Conservation (phyloP, 1,284 basidiomycete genomes). For the Stereum hirsutum region DNA sequence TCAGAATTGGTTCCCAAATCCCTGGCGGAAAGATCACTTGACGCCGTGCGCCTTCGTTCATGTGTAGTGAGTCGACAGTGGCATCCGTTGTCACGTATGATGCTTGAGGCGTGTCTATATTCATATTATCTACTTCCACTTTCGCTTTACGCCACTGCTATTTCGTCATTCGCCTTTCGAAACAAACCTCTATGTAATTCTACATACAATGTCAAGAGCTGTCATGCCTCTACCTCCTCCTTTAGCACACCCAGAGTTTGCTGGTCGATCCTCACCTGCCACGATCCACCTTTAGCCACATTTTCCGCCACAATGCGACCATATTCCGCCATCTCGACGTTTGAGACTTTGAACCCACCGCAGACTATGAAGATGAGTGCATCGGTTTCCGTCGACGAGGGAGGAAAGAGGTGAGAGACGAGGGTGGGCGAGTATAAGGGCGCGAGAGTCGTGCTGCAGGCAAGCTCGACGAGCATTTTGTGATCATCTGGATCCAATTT, state of each 20-base stretch:
- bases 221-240: background rate
- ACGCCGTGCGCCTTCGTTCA: too few relatives aligned
- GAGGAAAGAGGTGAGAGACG: constrained; percentile 41
- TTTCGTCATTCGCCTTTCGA: background rate
- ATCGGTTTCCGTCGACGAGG: constrained; percentile 12
- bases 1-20: too few relatives aligned
- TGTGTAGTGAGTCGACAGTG: too few relatives aligned
- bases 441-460: constrained; percentile 58
- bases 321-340: constrained; percentile 42
- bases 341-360: constrained; percentile 61
- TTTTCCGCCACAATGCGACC: constrained; percentile 26
- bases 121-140: background rate
- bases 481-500: constrained; percentile 49
- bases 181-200: background rate
- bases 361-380: constrained; percentile 57
- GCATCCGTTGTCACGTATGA: too few relatives aligned
- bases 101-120: too few relatives aligned
- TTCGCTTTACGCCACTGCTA: background rate
- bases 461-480: constrained; percentile 62
- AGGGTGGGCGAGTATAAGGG: constrained; percentile 51
- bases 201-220: background rate
- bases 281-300: constrained; percentile 16
- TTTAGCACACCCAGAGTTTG: constrained; percentile 11
- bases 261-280: constrained; percentile 32
- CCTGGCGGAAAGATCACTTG: too few relatives aligned